These are phyloP conservation scores for Whalleya microplaca DNA, from an alignment of 2,329 filamentous ascomycete species.

Conservation along the genomic window DNA sequence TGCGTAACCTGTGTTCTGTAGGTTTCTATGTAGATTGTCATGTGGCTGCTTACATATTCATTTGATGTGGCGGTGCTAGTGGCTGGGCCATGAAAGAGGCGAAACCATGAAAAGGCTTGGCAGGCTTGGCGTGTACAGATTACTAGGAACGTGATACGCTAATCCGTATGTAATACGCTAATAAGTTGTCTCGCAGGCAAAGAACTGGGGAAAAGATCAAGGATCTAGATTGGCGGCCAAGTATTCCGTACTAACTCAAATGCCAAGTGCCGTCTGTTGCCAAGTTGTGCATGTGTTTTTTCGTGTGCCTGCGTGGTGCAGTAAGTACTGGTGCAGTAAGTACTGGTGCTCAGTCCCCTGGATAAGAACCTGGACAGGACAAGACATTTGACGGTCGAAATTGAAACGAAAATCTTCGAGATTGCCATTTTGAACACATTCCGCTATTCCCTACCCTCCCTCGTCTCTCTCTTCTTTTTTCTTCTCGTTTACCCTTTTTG, in stretches of 20 bases:
- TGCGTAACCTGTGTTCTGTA: neutral
- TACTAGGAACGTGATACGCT: too few relatives aligned
- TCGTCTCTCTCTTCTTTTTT: conserved; percentile 7
- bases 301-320: neutral
- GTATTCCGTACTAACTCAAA: too few relatives aligned
- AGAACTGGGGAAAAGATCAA: neutral
- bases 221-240: neutral
- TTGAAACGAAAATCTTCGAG: neutral
- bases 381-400: neutral
- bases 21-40: neutral
- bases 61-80: neutral
- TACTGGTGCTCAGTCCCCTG: too few relatives aligned
- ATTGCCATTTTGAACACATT: neutral
- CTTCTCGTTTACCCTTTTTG: conserved; percentile 19
- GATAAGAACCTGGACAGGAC: too few relatives aligned
- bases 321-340: too few relatives aligned
- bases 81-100: too few relatives aligned
- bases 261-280: neutral
- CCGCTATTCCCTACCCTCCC: neutral
- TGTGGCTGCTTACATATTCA: neutral
- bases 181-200: neutral
- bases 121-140: too few relatives aligned
- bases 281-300: neutral
- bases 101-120: too few relatives aligned
- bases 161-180: too few relatives aligned